Percentiles rank a stretch among this genome's conserved stretches.
Conservation (phyloP, 2,329 filamentous ascomycete genomes). For the Kalaharituber pfeilii region DNA sequence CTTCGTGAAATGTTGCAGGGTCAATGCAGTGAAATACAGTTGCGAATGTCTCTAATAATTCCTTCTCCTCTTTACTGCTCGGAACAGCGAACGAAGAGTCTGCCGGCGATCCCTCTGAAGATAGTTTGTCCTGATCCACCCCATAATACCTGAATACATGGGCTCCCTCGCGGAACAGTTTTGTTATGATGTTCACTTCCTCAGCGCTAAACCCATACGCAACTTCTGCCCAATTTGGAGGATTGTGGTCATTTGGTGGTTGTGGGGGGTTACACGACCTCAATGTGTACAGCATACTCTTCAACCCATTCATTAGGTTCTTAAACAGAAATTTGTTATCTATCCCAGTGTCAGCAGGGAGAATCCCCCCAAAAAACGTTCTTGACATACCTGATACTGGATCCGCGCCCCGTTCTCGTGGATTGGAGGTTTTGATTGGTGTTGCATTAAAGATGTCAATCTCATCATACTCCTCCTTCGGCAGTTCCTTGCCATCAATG, state of each 20-base stretch:
- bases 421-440: constrained; percentile 88
- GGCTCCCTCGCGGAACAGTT: constrained; percentile 89
- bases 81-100: constrained; percentile 90
- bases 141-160: constrained; percentile 96
- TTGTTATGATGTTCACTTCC: constrained; percentile 89
- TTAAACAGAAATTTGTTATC: constrained; percentile 98
- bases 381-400: constrained; percentile 43
- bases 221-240: constrained; percentile 76
- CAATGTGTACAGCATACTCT: constrained; percentile 91
- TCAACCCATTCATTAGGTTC: constrained; percentile 85
- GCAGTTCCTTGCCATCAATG: constrained; percentile 41
- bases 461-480: constrained; percentile 76
- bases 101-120: constrained; percentile 50
- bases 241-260: constrained; percentile 61
- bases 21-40: constrained; percentile 98
- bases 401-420: constrained; percentile 71
- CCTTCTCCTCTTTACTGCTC: constrained; percentile 90
- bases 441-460: constrained; percentile 94
- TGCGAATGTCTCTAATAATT: constrained; percentile 89
- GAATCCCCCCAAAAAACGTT: not conserved
- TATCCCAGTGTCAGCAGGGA: constrained; percentile 24
- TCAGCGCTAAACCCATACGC: constrained; percentile 94
- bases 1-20: constrained; percentile 93
- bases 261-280: constrained; percentile 65
- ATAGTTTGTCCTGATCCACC: constrained; percentile 38